Base-by-base conservation (phyloP, 768 basidiomycete species). In the Termitomyces sp. region DNA sequence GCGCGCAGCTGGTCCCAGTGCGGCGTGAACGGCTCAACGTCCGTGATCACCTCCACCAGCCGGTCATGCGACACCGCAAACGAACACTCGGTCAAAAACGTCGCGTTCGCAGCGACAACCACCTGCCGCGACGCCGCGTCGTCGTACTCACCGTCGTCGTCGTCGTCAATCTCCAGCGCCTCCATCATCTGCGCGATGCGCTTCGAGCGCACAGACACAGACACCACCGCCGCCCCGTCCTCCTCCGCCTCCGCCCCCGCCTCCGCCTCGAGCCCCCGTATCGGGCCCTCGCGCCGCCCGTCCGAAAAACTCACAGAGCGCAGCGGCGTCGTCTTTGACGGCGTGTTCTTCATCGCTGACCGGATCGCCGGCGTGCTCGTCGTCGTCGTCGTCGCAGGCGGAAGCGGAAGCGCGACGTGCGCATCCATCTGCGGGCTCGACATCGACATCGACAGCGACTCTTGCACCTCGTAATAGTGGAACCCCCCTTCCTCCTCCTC, bases 271-370 rank as follows among this genome's bases (percentile, higher is more conserved):
- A 69, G 69, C 57, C 88, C 92, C 55, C 77, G 77, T 49, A 97
- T 97, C n/a, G 91, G 93, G 2, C 96, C 95, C 35, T 89, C 87
- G 61, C 82, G 82, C 69, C 87, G 89, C 5, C 97, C 97, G 69
- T 99, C 97, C 28, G 95, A 97, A 75, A 99, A 99, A 71, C 93
- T 96, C 58, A 99, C 96, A 46, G 91, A 93, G 41, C 93, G 82
- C 41, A 79, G 71, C n/a, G 87, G 88, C 18, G 84, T 89, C 60
- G 87, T 88, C 44, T 36, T 36, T 13, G 70, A 74, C 63, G 70
- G 71, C 53, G 66, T 62, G 57, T 71, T 78, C 67, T 79, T 81
- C 66, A 80, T 59, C 4, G 71, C 80, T 33, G 80, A 77, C 43
- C 79, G 76, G 64, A 75, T 71, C 56, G 72, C 65, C 44, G 78